phyloP scores from a whole-genome alignment of 1,139 yeast species.

The Saccharomycopsis crataegensis region DNA sequence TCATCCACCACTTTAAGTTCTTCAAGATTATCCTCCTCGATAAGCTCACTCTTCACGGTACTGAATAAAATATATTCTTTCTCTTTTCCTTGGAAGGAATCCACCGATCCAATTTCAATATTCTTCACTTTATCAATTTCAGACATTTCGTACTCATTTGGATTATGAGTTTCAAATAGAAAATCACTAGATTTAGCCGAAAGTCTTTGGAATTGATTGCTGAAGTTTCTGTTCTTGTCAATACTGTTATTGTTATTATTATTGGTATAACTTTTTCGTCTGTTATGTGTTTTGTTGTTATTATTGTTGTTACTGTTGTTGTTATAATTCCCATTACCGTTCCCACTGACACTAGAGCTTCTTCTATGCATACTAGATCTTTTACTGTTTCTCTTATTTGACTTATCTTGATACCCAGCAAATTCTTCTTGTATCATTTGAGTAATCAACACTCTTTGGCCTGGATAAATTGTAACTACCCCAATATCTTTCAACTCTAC shows the following conservation, averaged over 20 bases:
- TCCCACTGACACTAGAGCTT: neutral
- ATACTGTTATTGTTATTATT: neutral
- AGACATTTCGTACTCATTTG: slow-evolving; percentile 15
- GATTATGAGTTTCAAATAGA: slow-evolving; percentile 19
- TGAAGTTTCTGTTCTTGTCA: neutral
- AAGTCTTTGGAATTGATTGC: slow-evolving; percentile 2
- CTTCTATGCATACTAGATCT: neutral
- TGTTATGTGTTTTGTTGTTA: neutral
- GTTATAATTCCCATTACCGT: neutral
- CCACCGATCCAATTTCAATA: slow-evolving; percentile 18
- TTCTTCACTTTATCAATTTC: slow-evolving; percentile 9
- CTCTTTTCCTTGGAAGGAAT: slow-evolving; percentile 17
- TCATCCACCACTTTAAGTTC: slow-evolving; percentile 15
- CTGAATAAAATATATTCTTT: slow-evolving; percentile 17
- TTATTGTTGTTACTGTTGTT: neutral
- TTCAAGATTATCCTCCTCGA: slow-evolving; percentile 5
- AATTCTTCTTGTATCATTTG: slow-evolving; percentile 14
- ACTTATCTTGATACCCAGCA: neutral
- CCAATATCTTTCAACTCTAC: slow-evolving; percentile 17
- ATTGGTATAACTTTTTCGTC: neutral
- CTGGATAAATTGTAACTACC: slow-evolving; percentile 17
- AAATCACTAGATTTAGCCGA: slow-evolving; percentile 10
- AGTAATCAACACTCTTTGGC: slow-evolving; percentile 17
- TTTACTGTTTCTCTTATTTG: neutral
- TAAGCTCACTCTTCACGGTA: slow-evolving; percentile 13